These are phyloP conservation scores for Symbiodinium natans DNA, from an alignment of 73 alveolate species.

Conservation along the genomic window DNA sequence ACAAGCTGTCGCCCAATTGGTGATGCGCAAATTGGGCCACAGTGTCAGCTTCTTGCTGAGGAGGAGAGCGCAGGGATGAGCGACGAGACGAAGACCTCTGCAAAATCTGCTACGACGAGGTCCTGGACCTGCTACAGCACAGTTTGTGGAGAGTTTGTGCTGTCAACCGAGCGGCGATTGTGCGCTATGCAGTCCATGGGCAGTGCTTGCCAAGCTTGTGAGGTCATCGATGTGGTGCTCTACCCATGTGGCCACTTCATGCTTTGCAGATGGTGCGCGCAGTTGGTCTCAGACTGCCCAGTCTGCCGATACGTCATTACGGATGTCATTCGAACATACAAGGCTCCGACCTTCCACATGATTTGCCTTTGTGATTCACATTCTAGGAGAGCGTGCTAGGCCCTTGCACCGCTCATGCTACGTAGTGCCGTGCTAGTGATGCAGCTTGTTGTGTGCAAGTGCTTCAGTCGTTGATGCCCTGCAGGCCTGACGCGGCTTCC, in stretches of 20 bases:
- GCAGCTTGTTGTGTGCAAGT: neutral
- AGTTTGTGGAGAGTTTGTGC: no score
- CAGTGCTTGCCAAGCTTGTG: neutral
- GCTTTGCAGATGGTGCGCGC: conserved; percentile 96
- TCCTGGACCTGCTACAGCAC: neutral
- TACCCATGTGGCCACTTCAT: conserved; percentile 97
- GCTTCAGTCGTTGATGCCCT: no score
- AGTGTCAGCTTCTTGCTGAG: no score
- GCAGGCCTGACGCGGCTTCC: neutral
- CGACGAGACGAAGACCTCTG: conserved; percentile 93
- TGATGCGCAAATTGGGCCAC: no score
- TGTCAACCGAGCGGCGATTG: neutral
- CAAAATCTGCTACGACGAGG: conserved; percentile 95
- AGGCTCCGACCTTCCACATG: conserved; percentile 26
- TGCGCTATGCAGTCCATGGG: neutral
- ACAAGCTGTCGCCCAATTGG: no score
- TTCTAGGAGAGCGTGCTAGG: no score
- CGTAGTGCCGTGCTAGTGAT: no score
- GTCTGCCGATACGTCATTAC: conserved; percentile 96
- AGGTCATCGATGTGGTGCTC: conserved; percentile 96
- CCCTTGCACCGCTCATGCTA: no score
- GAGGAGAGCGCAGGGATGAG: neutral
- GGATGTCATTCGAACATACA: conserved; percentile 96
- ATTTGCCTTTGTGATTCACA: no score
- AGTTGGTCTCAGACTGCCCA: conserved; percentile 96